A percentile compares a stretch with the other conserved stretches of the same genome.
Conservation (phyloP, 768 basidiomycete species). For the Hirschioporus abietinus region DNA sequence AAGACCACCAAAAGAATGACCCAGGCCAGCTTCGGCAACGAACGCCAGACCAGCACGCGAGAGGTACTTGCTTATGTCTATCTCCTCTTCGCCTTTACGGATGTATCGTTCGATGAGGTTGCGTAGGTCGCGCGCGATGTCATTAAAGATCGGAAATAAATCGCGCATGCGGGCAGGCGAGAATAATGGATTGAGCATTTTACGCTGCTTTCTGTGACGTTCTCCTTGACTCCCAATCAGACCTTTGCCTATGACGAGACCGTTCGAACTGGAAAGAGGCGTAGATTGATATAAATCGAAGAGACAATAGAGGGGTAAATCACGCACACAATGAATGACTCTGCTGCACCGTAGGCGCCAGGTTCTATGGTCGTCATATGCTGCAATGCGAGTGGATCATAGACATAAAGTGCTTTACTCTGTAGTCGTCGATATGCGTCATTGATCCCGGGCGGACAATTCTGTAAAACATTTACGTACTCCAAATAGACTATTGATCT, state of each 20-base stretch:
- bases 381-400: slow-evolving; percentile 33
- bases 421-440: neutral
- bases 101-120: neutral
- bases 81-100: neutral
- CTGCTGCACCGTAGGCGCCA: slow-evolving; percentile 25
- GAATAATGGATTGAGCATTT: slow-evolving; percentile 41
- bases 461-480: slow-evolving; percentile 3
- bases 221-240: slow-evolving; percentile 24
- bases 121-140: neutral
- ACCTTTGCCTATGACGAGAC: neutral
- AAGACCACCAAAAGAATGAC: slow-evolving; percentile 9
- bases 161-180: slow-evolving; percentile 33
- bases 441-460: neutral
- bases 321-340: slow-evolving; percentile 4
- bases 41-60: slow-evolving; percentile 9
- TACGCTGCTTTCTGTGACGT: slow-evolving; percentile 36
- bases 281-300: neutral
- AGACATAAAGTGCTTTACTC: slow-evolving; percentile 26
- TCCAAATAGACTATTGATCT: neutral
- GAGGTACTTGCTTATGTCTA: slow-evolving; percentile 8
- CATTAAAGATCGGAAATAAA: slow-evolving; percentile 2
- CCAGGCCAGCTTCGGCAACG: slow-evolving; percentile 10
- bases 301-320: neutral
- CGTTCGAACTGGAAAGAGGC: neutral
- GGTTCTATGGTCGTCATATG: slow-evolving; percentile 33